Conservation (phyloP, 2,329 filamentous ascomycete species). For the Passalora sequoiae region DNA sequence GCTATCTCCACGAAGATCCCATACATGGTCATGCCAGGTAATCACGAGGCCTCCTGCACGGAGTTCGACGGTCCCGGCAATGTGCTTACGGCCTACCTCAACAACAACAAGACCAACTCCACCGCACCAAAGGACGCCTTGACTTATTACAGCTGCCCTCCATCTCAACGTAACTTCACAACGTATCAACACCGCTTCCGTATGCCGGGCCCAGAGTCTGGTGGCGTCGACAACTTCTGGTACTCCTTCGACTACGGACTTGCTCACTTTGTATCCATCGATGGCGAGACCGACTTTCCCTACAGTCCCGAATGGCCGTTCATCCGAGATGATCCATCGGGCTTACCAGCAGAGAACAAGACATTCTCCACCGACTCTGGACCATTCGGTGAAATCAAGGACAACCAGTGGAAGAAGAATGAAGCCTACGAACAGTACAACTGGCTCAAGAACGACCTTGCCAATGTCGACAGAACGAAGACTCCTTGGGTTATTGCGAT, state of each 20-base stretch:
- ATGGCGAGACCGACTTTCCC: constrained; percentile 49
- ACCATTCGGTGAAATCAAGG: constrained; percentile 44
- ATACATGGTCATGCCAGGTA: constrained; percentile 49
- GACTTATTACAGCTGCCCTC: constrained; percentile 51
- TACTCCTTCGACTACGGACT: constrained; percentile 53
- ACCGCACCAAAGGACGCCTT: constrained; percentile 37
- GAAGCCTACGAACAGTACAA: constrained; percentile 45
- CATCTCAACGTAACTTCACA: constrained; percentile 50
- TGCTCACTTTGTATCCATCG: constrained; percentile 48
- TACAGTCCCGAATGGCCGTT: constrained; percentile 46
- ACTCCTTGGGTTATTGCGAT: constrained; percentile 50
- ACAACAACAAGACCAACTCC: constrained; percentile 41
- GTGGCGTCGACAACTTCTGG: constrained; percentile 51
- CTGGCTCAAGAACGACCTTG: constrained; percentile 46
- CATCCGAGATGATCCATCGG: constrained; percentile 37
- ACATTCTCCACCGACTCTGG: constrained; percentile 48
- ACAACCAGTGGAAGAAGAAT: constrained; percentile 38
- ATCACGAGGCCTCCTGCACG: constrained; percentile 48
- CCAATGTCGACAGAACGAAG: constrained; percentile 41
- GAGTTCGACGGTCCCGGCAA: constrained; percentile 47
- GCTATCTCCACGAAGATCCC: constrained; percentile 42
- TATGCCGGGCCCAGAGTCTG: constrained; percentile 47
- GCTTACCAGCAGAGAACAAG: constrained; percentile 39
- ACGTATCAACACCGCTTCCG: constrained; percentile 49
- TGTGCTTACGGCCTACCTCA: constrained; percentile 44